These are phyloP conservation scores for Aspergillus texensis DNA, from an alignment of 2,329 filamentous ascomycete genomes.

Conservation along the genomic window DNA sequence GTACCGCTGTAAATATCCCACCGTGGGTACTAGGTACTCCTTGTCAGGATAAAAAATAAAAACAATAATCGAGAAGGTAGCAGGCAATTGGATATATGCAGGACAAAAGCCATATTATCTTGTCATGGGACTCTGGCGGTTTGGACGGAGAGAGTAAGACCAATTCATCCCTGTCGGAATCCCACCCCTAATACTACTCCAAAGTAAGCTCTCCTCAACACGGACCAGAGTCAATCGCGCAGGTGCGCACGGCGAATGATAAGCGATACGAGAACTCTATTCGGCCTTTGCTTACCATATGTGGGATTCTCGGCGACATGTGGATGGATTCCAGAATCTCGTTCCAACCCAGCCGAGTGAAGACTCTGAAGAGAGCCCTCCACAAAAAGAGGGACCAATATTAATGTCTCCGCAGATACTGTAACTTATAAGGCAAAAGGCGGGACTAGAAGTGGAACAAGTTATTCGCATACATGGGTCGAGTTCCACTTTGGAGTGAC, in stretches of 20 bases:
- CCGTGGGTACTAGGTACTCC: not conserved
- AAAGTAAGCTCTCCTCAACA: not conserved
- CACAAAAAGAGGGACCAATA: not conserved
- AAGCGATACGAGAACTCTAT: conserved; percentile 2
- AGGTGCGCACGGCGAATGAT: not conserved
- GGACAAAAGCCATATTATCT: not conserved
- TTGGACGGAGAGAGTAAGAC: not conserved
- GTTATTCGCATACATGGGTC: conserved; percentile 7
- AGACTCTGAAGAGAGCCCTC: not conserved
- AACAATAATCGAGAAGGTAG: not conserved
- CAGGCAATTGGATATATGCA: not conserved
- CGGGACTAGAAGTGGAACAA: conserved; percentile 5
- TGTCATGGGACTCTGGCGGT: not conserved
- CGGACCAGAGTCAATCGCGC: conserved; percentile 3
- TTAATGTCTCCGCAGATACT: not conserved
- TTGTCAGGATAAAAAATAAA: too few relatives aligned
- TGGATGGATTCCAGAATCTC: not conserved
- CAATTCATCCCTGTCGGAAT: not conserved
- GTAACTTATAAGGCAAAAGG: conserved; percentile 1
- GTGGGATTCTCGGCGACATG: not conserved
- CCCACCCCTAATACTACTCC: not conserved
- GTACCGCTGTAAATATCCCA: not conserved
- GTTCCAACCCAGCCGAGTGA: not conserved
- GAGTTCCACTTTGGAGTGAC: not conserved
- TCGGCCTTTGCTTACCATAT: not conserved